Percentiles rank a stretch among this genome's conserved stretches.
Evolutionary conservation across 2,329 filamentous ascomycete species (phyloP).

Genomic region (Neonectria hederae): DNA sequence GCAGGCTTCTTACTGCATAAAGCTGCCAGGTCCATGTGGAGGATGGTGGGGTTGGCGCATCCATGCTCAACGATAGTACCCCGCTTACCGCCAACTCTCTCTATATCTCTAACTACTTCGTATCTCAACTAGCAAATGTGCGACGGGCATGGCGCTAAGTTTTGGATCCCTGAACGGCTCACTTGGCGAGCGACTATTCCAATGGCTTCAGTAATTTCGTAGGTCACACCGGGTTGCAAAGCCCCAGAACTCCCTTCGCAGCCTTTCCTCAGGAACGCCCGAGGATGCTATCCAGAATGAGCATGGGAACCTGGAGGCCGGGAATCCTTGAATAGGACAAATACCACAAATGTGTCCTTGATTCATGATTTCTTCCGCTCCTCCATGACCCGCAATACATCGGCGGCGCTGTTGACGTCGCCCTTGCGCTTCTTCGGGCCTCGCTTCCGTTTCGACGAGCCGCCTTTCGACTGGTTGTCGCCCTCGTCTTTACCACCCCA

Average conservation of each 20-base stretch:
- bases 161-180: neutral
- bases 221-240: neutral
- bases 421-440: constrained; percentile 80
- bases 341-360: neutral
- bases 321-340: neutral
- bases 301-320: neutral
- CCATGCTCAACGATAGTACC: neutral
- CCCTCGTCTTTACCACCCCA: constrained; percentile 68
- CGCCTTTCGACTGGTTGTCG: constrained; percentile 55
- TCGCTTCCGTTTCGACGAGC: constrained; percentile 71
- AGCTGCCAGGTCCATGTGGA: constrained; percentile 1
- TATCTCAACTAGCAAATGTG: neutral
- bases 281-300: neutral
- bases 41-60: constrained; percentile 9
- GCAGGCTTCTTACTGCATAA: constrained; percentile 4
- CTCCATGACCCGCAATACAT: constrained; percentile 84
- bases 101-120: neutral
- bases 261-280: neutral
- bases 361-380: constrained; percentile 52
- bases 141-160: neutral
- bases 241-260: neutral
- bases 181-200: neutral
- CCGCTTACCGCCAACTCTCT: neutral
- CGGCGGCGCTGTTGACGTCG: constrained; percentile 79
- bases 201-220: neutral